A percentile compares a stretch with the other conserved stretches of the same genome.
These are phyloP conservation scores for Lentinula novae-zelandiae DNA, from an alignment of 1,284 basidiomycete species.

Conservation along the genomic window DNA sequence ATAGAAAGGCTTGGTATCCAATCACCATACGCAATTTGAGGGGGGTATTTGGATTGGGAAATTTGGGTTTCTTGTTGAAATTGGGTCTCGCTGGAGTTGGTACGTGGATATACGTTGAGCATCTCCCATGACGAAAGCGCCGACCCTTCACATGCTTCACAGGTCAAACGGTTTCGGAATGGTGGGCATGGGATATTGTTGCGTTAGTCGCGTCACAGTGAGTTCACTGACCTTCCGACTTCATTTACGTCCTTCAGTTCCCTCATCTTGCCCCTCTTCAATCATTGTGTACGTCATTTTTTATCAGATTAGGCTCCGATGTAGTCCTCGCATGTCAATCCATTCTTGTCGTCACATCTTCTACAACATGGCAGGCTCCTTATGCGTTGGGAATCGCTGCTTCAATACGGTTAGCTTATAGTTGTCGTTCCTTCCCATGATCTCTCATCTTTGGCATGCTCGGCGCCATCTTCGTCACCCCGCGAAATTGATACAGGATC, in stretches of 20 bases:
- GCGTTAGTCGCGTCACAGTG: conserved; percentile 56
- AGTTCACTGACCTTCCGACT: conserved; percentile 18
- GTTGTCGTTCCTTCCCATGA: neutral
- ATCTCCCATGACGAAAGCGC: neutral
- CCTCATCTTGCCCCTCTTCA: neutral
- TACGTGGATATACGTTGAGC: conserved; percentile 18
- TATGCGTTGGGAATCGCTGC: conserved; percentile 79
- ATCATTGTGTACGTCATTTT: neutral
- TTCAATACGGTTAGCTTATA: conserved; percentile 66
- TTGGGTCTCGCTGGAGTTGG: conserved; percentile 80
- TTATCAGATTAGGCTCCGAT: conserved; percentile 46
- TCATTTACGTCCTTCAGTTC: neutral
- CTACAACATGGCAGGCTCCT: conserved; percentile 83
- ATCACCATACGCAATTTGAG: conserved; percentile 34
- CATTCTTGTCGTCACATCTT: conserved; percentile 68
- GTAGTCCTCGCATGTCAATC: conserved; percentile 67
- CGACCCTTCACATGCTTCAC: neutral
- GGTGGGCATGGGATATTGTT: conserved; percentile 91
- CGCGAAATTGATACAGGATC: conserved; percentile 40
- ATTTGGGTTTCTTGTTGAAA: conserved; percentile 68
- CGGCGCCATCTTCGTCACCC: neutral
- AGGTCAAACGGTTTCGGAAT: conserved; percentile 70
- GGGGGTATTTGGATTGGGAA: conserved; percentile 55
- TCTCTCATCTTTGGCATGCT: neutral
- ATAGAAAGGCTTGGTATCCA: conserved; percentile 84